Conservation (phyloP, 805 yeast genomes). For the Zygoascus flipseniorum region DNA sequence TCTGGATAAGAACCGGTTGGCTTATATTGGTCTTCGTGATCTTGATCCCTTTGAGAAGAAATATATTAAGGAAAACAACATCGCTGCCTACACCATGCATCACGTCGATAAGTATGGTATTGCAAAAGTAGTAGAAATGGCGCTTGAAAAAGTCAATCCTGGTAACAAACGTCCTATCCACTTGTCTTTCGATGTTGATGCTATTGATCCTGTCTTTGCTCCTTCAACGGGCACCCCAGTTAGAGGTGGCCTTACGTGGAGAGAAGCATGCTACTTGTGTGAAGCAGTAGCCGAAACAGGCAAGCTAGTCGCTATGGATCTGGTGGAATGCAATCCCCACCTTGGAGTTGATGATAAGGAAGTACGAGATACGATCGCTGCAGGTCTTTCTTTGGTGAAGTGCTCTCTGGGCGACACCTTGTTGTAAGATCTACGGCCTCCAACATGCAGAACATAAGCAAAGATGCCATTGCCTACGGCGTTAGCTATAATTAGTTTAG, state of each 20-base stretch:
- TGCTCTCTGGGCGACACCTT: constrained; percentile 93
- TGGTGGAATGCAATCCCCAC: constrained; percentile 89
- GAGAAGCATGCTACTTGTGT: constrained; percentile 89
- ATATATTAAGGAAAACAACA: constrained; percentile 59
- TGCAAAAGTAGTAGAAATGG: constrained; percentile 86
- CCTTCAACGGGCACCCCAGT: constrained; percentile 99
- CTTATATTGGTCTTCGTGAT: constrained; percentile 91
- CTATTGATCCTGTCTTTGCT: constrained; percentile 86
- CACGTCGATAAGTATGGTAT: constrained; percentile 93
- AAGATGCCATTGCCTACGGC: too few relatives aligned
- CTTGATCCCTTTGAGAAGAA: constrained; percentile 80
- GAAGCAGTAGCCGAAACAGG: constrained; percentile 91
- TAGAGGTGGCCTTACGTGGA: constrained; percentile 86
- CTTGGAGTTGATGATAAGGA: constrained; percentile 72
- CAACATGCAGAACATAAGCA: not conserved
- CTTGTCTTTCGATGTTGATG: constrained; percentile 91
- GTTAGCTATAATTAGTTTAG: too few relatives aligned
- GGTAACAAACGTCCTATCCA: constrained; percentile 68
- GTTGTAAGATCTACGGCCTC: constrained; percentile 30
- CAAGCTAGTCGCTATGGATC: constrained; percentile 76
- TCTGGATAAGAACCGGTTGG: constrained; percentile 62
- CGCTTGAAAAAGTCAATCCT: constrained; percentile 70
- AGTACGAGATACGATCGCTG: constrained; percentile 73
- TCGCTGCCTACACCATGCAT: constrained; percentile 88
- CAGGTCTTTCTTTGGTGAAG: constrained; percentile 85